Evolutionary conservation across 2,329 filamentous ascomycete genomes (phyloP).

Genomic region (Acrodontium crateriforme): DNA sequence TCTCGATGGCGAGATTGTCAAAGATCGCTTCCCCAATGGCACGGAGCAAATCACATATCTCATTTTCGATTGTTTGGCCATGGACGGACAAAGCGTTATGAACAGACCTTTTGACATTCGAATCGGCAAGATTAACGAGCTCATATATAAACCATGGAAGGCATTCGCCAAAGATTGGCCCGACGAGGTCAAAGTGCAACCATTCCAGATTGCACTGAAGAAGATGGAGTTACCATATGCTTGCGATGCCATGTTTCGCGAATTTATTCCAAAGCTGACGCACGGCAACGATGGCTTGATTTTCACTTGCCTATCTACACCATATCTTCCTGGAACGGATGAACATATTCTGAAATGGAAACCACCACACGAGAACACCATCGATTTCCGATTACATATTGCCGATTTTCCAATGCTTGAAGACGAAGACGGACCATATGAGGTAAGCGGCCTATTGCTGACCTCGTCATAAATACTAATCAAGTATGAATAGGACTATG

Average conservation of each 20-base stretch:
- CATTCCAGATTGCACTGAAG: constrained; percentile 78
- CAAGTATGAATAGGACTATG: no score
- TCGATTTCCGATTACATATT: constrained; percentile 76
- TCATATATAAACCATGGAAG: constrained; percentile 13
- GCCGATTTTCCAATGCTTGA: constrained; percentile 56
- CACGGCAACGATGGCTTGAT: constrained; percentile 96
- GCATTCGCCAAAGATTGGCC: constrained; percentile 47
- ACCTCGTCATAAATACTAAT: no score
- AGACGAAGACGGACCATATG: constrained; percentile 50
- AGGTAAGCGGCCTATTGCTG: no score
- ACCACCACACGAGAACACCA: constrained; percentile 82
- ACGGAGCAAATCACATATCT: constrained; percentile 63
- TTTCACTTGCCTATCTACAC: constrained; percentile 82
- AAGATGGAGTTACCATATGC: constrained; percentile 80
- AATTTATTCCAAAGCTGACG: constrained; percentile 67
- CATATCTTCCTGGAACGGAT: constrained; percentile 84
- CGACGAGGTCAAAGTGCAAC: constrained; percentile 53
- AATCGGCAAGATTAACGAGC: constrained; percentile 61
- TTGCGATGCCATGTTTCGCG: constrained; percentile 80
- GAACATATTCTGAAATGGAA: constrained; percentile 97
- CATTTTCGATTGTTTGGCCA: constrained; percentile 82
- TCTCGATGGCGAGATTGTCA: constrained; percentile 84
- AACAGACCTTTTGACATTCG: constrained; percentile 75
- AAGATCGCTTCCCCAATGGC: constrained; percentile 56
- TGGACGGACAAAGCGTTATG: constrained; percentile 65